phyloP scores from a whole-genome alignment of 2,329 filamentous ascomycete genomes.

The Hypomyces rosellus region DNA sequence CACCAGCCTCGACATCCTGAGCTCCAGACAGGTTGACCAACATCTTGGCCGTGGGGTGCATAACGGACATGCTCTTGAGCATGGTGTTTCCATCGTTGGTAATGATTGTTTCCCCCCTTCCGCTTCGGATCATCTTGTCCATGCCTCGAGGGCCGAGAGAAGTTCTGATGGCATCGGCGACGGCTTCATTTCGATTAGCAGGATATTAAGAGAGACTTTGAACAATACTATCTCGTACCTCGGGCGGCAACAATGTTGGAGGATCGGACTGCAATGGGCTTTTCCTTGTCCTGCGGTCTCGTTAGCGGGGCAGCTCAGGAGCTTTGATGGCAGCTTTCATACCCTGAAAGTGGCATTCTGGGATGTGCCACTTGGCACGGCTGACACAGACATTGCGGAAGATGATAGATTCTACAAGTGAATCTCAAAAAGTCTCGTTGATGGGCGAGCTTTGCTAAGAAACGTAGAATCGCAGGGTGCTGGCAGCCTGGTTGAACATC shows the following conservation, averaged over 20 bases:
- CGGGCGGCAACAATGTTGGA: slow-evolving; percentile 95
- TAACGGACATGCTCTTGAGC: slow-evolving; percentile 97
- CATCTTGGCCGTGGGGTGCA: slow-evolving; percentile 99
- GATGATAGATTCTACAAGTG: slow-evolving; percentile 26
- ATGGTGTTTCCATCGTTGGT: slow-evolving; percentile 99
- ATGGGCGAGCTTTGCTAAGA: slow-evolving; percentile 22
- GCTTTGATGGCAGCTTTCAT: slow-evolving; percentile 28
- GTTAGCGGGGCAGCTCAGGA: slow-evolving; percentile 34
- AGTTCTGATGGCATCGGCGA: slow-evolving; percentile 95
- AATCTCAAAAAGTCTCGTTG: slow-evolving; percentile 23
- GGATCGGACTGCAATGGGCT: slow-evolving; percentile 93
- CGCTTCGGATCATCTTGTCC: slow-evolving; percentile 99
- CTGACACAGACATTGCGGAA: slow-evolving; percentile 41
- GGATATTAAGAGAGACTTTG: neutral
- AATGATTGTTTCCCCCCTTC: slow-evolving; percentile 96
- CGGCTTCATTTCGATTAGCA: slow-evolving; percentile 49
- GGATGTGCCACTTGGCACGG: slow-evolving; percentile 31
- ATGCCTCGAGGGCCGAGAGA: slow-evolving; percentile 94
- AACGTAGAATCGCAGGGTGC: slow-evolving; percentile 24
- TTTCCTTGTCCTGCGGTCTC: slow-evolving; percentile 71
- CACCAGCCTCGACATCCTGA: slow-evolving; percentile 96
- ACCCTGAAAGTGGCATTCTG: slow-evolving; percentile 54
- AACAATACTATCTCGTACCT: slow-evolving; percentile 49
- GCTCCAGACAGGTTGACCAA: slow-evolving; percentile 93
- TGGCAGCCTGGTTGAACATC: slow-evolving; percentile 28